phyloP scores from a whole-genome alignment of 2,329 filamentous ascomycete genomes.

The Erysiphe pulchra region DNA sequence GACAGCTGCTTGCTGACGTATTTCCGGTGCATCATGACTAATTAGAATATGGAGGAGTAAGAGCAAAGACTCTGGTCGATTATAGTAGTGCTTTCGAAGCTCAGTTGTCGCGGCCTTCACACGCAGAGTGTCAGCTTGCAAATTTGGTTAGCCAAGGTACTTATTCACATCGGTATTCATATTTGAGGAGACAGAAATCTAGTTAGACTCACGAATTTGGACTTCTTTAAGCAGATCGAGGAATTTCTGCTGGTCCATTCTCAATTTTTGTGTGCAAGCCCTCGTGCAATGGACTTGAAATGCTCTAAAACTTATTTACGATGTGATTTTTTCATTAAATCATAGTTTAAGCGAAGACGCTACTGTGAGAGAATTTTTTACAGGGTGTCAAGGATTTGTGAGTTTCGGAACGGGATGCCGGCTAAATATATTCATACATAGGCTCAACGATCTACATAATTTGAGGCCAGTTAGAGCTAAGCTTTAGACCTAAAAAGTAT shows the following conservation, averaged over 20 bases:
- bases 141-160: slow-evolving; percentile 6
- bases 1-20: slow-evolving; percentile 73
- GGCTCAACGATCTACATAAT: no score
- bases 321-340: no score
- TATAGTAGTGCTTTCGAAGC: slow-evolving; percentile 85
- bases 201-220: slow-evolving; percentile 45
- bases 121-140: slow-evolving; percentile 58
- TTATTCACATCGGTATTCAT: neutral
- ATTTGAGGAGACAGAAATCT: neutral
- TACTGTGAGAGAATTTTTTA: no score
- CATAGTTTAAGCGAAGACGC: no score
- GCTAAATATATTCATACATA: no score
- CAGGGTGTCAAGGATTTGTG: no score
- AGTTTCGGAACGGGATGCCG: no score
- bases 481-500: no score
- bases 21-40: slow-evolving; percentile 34
- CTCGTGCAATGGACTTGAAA: no score
- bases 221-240: slow-evolving; percentile 68
- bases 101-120: slow-evolving; percentile 76
- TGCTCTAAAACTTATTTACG: no score
- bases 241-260: slow-evolving; percentile 63
- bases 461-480: no score
- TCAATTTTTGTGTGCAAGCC: no score
- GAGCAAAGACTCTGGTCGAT: slow-evolving; percentile 57
- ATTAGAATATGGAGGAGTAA: slow-evolving; percentile 73